phyloP scores from a whole-genome alignment of 257 asterid species.

The Solanum ossicruentum region DNA sequence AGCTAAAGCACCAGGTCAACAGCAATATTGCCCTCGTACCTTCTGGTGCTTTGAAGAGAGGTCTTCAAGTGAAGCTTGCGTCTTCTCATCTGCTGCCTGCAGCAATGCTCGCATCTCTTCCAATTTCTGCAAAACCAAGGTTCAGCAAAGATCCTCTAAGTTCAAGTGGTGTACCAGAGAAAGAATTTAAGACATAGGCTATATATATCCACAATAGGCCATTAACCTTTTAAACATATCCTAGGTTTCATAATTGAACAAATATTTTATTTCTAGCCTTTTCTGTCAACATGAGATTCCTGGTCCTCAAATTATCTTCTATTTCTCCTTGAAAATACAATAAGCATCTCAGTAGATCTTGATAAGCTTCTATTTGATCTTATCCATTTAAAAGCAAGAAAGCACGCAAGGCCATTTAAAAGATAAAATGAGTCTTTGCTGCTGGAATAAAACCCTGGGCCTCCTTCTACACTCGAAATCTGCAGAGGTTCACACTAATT shows the following conservation, averaged over 20 bases:
- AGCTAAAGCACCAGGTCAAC: background rate
- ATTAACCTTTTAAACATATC: background rate
- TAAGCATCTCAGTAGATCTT: background rate
- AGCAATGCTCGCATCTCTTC: slow-evolving; percentile 51
- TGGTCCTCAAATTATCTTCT: background rate
- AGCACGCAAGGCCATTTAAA: background rate
- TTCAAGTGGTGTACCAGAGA: background rate
- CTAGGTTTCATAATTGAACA: background rate
- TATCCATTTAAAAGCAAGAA: background rate
- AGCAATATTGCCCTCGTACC: slow-evolving; percentile 29
- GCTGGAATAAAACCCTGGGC: background rate
- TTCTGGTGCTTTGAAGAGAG: slow-evolving; percentile 73
- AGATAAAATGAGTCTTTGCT: background rate
- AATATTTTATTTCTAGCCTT: background rate
- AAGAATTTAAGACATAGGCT: background rate
- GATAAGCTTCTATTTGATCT: background rate
- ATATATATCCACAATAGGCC: background rate
- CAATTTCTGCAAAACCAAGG: slow-evolving; percentile 40
- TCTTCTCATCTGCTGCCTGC: slow-evolving; percentile 82
- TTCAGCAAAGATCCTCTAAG: background rate
- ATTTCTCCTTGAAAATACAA: background rate
- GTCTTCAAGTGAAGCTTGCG: slow-evolving; percentile 58
- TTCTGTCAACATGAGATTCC: background rate
- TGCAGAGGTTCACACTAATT: background rate
- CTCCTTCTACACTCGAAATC: background rate